Percentiles rank a stretch among this genome's conserved stretches.
phyloP scores from a whole-genome alignment of 1,284 basidiomycete genomes.

The Ceratobasidium sp. region DNA sequence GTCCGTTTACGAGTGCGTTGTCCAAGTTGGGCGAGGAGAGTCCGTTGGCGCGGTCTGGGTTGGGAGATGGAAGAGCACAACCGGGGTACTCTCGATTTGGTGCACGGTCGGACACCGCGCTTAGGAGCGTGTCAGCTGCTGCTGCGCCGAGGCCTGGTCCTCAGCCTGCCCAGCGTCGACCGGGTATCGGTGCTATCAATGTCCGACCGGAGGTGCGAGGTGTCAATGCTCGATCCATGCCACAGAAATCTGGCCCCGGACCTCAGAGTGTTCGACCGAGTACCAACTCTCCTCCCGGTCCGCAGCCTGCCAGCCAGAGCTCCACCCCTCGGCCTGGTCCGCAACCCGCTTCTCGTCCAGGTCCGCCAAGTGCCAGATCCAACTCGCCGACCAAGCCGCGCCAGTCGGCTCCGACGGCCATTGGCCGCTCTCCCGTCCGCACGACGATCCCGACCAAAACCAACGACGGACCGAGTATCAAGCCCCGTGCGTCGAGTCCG shows the following conservation, averaged over 20 bases:
- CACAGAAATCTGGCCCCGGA: not conserved
- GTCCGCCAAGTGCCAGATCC: conserved; percentile 1
- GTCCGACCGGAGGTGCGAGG: conserved; percentile 1
- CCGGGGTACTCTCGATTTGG: not conserved
- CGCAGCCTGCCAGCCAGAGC: not conserved
- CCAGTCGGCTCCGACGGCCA: conserved; percentile 15
- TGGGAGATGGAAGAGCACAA: not conserved
- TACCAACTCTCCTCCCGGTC: not conserved
- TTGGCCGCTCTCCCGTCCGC: conserved; percentile 12
- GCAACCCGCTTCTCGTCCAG: not conserved
- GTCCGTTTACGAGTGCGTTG: conserved; percentile 1
- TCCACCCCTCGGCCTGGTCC: not conserved
- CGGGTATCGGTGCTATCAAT: not conserved
- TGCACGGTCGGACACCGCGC: conserved; percentile 13
- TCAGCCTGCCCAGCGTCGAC: not conserved
- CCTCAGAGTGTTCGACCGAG: not conserved
- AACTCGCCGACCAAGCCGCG: conserved; percentile 13
- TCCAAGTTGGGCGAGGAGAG: conserved; percentile 10
- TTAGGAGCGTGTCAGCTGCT: not conserved
- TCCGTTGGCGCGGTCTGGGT: not conserved
- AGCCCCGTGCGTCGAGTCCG: conserved; percentile 18
- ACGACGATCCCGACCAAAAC: conserved; percentile 36
- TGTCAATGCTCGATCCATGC: not conserved
- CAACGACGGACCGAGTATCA: conserved; percentile 36
- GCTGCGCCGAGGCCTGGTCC: not conserved